phyloP scores from a whole-genome alignment of 768 basidiomycete genomes.

The Leccinellum luteum region DNA sequence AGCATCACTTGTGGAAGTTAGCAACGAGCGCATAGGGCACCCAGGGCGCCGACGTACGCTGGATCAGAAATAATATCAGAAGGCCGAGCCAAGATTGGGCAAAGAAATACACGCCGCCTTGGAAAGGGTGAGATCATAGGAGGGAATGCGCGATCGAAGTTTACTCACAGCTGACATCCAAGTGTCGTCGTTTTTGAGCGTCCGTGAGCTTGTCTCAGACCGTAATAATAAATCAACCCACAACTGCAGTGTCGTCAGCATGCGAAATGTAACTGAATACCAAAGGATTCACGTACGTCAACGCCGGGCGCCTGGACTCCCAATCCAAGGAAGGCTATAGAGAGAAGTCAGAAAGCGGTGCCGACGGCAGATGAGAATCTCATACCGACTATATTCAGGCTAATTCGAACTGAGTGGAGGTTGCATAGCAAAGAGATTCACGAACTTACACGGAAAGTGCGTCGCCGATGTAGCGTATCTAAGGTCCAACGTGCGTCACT shows the following conservation, averaged over 20 bases:
- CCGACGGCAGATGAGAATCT: neutral
- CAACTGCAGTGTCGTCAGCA: constrained; percentile 14
- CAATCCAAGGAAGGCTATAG: constrained; percentile 14
- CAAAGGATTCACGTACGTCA: constrained; percentile 3
- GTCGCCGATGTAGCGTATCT: constrained; percentile 28
- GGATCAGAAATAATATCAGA: constrained; percentile 3
- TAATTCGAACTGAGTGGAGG: neutral
- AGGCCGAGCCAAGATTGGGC: constrained; percentile 7
- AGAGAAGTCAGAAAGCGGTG: neutral
- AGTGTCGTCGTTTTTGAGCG: neutral
- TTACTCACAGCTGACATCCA: constrained; percentile 8
- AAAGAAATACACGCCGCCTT: constrained; percentile 9
- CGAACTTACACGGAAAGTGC: constrained; percentile 16
- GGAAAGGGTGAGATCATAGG: neutral
- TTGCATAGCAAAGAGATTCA: neutral
- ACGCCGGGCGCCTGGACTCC: neutral
- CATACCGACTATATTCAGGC: constrained; percentile 16
- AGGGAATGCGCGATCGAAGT: neutral
- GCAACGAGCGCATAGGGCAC: neutral
- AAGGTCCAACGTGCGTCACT: neutral
- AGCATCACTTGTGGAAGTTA: constrained; percentile 13
- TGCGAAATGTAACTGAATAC: neutral
- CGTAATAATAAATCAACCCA: constrained; percentile 1
- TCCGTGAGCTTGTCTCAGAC: neutral
- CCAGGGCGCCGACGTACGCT: neutral